Conservation (phyloP, 345 rosid species). For the Eucalyptus camaldulensis region DNA sequence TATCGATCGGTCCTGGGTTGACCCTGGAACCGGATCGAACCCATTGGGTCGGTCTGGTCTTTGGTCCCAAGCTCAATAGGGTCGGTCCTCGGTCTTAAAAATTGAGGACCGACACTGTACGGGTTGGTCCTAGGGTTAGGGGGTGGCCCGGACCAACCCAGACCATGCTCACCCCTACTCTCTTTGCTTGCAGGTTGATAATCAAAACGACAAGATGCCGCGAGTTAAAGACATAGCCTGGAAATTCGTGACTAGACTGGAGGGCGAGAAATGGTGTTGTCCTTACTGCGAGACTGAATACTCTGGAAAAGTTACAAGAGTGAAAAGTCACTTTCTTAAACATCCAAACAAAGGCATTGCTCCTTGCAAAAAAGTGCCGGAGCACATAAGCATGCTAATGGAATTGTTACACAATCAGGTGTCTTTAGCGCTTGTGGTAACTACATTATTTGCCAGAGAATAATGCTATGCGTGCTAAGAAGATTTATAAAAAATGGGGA, state of each 20-base stretch:
- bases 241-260: background rate
- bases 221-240: background rate
- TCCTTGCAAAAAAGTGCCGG: too few relatives aligned
- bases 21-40: too few relatives aligned
- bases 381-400: too few relatives aligned
- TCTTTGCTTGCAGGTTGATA: background rate
- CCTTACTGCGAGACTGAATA: background rate
- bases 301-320: background rate
- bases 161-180: too few relatives aligned
- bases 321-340: background rate
- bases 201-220: background rate
- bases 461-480: background rate
- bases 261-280: background rate
- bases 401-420: too few relatives aligned
- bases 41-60: too few relatives aligned
- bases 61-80: too few relatives aligned
- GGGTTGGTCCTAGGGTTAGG: too few relatives aligned
- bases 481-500: rapidly evolving
- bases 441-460: background rate
- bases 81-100: too few relatives aligned
- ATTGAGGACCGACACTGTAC: too few relatives aligned
- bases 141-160: too few relatives aligned
- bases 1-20: too few relatives aligned
- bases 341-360: background rate
- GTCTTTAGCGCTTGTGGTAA: rapidly evolving